phyloP scores from a whole-genome alignment of 305 asterid genomes.

The Fraxinus greggii region DNA sequence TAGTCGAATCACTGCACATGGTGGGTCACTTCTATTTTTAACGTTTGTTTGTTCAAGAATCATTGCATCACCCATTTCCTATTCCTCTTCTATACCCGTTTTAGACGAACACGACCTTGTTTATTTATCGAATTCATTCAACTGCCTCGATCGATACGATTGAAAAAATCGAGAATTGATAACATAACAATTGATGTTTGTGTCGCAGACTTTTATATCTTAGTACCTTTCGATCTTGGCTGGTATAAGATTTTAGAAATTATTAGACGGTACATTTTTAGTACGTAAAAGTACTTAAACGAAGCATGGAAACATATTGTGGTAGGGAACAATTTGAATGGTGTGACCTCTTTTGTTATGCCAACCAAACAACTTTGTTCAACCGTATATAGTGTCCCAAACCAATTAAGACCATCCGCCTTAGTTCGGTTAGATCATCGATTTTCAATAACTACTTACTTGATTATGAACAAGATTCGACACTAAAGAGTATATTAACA shows the following conservation, averaged over 20 bases:
- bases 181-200: not conserved
- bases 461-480: not conserved
- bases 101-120: not conserved
- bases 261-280: not conserved
- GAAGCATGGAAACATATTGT: not conserved
- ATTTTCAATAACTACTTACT: not conserved
- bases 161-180: not conserved
- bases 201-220: not conserved
- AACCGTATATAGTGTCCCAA: not conserved
- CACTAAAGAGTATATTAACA: no score
- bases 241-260: not conserved
- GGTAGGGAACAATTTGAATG: not conserved
- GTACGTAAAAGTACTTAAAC: not conserved
- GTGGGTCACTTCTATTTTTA: not conserved
- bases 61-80: not conserved
- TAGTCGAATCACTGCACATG: slow-evolving; percentile 2
- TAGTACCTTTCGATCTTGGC: not conserved
- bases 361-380: not conserved
- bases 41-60: not conserved
- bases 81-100: not conserved
- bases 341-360: not conserved
- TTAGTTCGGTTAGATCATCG: not conserved
- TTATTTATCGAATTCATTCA: not conserved
- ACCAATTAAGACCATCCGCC: not conserved
- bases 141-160: not conserved